phyloP scores from a whole-genome alignment of 495 filamentous ascomycete genomes.

The Lasiosphaeris hirsuta region DNA sequence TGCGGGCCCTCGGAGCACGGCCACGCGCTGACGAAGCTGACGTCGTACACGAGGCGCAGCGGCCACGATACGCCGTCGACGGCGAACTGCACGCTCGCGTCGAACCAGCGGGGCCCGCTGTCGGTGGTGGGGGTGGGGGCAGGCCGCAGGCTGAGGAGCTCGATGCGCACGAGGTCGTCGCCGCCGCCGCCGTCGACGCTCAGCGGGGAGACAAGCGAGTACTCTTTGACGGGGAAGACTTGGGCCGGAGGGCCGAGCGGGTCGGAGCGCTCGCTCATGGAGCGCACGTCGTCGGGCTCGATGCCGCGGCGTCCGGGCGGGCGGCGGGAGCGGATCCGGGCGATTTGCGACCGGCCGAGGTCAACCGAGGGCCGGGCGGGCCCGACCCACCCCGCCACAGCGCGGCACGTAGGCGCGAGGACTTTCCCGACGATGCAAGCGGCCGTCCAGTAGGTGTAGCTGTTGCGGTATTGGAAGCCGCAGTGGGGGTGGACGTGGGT shows the following conservation, averaged over 20 bases:
- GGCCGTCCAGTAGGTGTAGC: conserved; percentile 68
- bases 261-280: conserved; percentile 59
- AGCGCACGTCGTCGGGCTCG: conserved; percentile 50
- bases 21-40: conserved; percentile 62
- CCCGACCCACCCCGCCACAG: conserved; percentile 67
- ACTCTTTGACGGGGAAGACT: conserved; percentile 60
- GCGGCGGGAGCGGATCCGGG: conserved; percentile 53
- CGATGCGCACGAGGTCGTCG: conserved; percentile 56
- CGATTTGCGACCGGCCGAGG: conserved; percentile 59
- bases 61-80: conserved; percentile 63
- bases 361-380: conserved; percentile 61
- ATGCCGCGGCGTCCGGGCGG: conserved; percentile 42
- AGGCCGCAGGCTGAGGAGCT: conserved; percentile 55
- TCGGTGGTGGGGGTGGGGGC: background rate
- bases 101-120: conserved; percentile 46
- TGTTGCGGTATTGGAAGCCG: conserved; percentile 68
- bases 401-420: conserved; percentile 69
- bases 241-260: conserved; percentile 58
- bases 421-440: conserved; percentile 69
- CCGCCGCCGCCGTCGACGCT: conserved; percentile 33
- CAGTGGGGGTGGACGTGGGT: conserved; percentile 58
- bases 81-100: conserved; percentile 65
- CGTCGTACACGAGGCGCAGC: conserved; percentile 59
- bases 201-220: conserved; percentile 49
- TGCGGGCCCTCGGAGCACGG: conserved; percentile 69